phyloP scores from a whole-genome alignment of 495 filamentous ascomycete genomes.

The Penicillium subrubescens region DNA sequence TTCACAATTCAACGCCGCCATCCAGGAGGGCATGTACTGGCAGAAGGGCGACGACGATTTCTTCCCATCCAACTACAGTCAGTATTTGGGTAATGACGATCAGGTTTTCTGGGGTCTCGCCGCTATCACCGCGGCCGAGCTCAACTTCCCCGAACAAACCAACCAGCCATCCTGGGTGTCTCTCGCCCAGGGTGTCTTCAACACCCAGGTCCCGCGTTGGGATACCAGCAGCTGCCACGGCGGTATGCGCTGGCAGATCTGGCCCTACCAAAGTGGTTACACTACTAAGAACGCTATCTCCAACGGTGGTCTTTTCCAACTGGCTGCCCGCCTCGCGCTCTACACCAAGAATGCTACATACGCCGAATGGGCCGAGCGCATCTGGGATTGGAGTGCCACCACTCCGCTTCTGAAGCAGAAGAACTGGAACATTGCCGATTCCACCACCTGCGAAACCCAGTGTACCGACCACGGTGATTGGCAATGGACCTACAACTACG shows the following conservation, averaged over 20 bases:
- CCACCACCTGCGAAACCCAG: slow-evolving; percentile 55
- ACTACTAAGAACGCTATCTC: slow-evolving; percentile 80
- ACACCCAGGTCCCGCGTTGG: slow-evolving; percentile 70
- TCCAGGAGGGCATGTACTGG: slow-evolving; percentile 63
- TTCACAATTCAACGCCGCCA: slow-evolving; percentile 64
- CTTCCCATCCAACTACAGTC: slow-evolving; percentile 57
- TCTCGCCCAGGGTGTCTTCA: slow-evolving; percentile 62
- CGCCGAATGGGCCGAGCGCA: slow-evolving; percentile 69
- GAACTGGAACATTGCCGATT: slow-evolving; percentile 65
- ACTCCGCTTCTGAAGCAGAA: slow-evolving; percentile 55
- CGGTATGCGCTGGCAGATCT: slow-evolving; percentile 86
- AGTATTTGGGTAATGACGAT: slow-evolving; percentile 67
- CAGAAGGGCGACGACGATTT: slow-evolving; percentile 72
- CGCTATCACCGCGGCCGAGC: slow-evolving; percentile 72
- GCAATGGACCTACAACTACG: slow-evolving; percentile 80
- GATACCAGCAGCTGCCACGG: slow-evolving; percentile 67
- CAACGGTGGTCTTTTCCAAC: slow-evolving; percentile 78
- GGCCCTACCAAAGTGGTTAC: slow-evolving; percentile 77
- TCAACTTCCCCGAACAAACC: slow-evolving; percentile 66
- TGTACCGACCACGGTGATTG: slow-evolving; percentile 63
- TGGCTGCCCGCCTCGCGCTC: slow-evolving; percentile 72
- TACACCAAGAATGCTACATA: slow-evolving; percentile 81
- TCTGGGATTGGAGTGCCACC: slow-evolving; percentile 67
- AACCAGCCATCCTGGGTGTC: slow-evolving; percentile 62
- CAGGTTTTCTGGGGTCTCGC: slow-evolving; percentile 82